Base-by-base conservation (phyloP, 225 moss, liverwort and hornwort genomes). In the Bryoerythrophyllum caledonicum region DNA sequence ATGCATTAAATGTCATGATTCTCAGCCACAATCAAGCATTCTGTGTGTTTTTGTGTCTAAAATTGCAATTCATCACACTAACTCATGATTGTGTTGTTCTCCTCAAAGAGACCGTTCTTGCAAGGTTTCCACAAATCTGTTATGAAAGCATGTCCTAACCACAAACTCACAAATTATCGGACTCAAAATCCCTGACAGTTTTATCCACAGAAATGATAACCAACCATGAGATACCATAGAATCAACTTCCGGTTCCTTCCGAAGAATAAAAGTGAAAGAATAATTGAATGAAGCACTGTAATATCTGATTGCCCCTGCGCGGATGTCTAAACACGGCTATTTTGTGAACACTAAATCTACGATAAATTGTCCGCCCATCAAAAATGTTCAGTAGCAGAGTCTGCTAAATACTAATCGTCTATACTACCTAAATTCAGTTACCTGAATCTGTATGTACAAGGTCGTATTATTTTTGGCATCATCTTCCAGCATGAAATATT, bases 151-250 rank as follows among this genome's bases (percentile, higher is more conserved):
- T 7, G 4, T 68, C 32, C 23, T 8, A 49, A 6, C 49, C 48
- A 7, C 7, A 8, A 15, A 14, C 68, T 20, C 20, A 26, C 11
- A 68, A 30, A 48, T 3, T 14, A 25, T 65, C 13, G 26, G 16
- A 25, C 43, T 44, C 41, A 3, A 55, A 24, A 15, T 35, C 23
- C 54, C 54, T 10, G 52, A 34, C 32, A 32, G 53, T 52, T 34
- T 66, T 16, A 37, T 37, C 15, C 4, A 49, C 32, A 16, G 20
- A 53, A 35, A 60, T 11, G 60, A 68, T 73, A 81, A 81, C 77
- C 28, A 16, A 73, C 53, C 54, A 30, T 37, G 69, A 15, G 12
- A 67, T 11, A 21, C 10, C n/a, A n/a, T 37, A 48, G 11, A 69
- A 69, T 69, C 68, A 53, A 54, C 69, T 55, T 55, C 38, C 15